A percentile compares a stretch with the other conserved stretches of the same genome.
phyloP scores from a whole-genome alignment of 306 rosid species.

The Corylus avellana region DNA sequence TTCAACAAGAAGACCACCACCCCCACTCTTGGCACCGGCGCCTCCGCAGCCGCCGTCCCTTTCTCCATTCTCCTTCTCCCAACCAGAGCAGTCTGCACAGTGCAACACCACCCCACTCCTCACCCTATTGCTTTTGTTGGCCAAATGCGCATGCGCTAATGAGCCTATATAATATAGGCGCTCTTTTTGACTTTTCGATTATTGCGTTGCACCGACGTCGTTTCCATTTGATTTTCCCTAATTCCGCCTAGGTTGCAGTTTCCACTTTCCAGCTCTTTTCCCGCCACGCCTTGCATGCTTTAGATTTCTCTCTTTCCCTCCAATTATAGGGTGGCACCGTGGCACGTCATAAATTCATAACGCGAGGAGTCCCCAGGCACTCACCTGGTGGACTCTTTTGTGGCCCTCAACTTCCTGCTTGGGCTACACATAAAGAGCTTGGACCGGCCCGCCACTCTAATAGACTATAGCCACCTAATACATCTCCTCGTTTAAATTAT shows the following conservation, averaged over 20 bases:
- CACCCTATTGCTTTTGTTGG: neutral
- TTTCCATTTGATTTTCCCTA: no score
- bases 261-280: no score
- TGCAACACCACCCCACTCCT: neutral
- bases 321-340: no score
- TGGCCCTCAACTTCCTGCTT: neutral
- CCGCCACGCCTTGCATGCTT: no score
- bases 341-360: no score
- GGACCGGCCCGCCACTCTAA: neutral
- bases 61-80: constrained; percentile 36
- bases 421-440: neutral
- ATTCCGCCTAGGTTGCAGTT: no score
- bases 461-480: neutral
- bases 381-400: neutral
- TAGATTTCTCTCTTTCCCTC: no score
- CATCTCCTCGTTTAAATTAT: no score
- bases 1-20: constrained; percentile 57
- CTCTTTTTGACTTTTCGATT: no score
- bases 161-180: no score
- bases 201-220: no score
- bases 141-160: neutral
- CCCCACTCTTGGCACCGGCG: constrained; percentile 49
- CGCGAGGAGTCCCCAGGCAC: no score
- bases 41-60: neutral
- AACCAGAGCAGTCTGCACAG: neutral